These are phyloP conservation scores for Lagerstroemia fauriei DNA, from an alignment of 441 rosid genomes.

Conservation along the genomic window DNA sequence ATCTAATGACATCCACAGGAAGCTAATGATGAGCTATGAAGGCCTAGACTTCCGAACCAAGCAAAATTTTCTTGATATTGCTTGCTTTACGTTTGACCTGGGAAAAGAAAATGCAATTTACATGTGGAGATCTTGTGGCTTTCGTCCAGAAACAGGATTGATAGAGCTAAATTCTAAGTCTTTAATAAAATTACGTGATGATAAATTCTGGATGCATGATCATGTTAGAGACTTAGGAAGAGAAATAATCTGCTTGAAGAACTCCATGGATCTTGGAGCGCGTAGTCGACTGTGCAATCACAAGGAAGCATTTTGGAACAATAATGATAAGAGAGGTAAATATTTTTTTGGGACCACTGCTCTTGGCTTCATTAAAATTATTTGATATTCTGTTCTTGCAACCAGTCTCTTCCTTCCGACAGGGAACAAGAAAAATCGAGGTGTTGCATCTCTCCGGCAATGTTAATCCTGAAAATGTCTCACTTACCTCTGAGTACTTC, in stretches of 20 bases:
- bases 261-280: not conserved
- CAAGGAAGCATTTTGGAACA: not conserved
- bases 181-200: not conserved
- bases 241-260: not conserved
- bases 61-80: conserved; percentile 18
- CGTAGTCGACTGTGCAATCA: not conserved
- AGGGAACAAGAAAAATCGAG: not conserved
- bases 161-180: not conserved
- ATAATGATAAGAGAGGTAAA: not conserved
- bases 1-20: not conserved
- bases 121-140: conserved; percentile 7
- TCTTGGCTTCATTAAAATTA: too few relatives aligned
- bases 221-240: not conserved
- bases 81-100: not conserved
- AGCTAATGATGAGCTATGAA: not conserved
- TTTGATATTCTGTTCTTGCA: too few relatives aligned
- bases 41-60: not conserved
- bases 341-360: too few relatives aligned
- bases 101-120: not conserved
- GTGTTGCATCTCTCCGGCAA: not conserved
- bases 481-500: not conserved
- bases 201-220: conserved; percentile 11
- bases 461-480: accelerated
- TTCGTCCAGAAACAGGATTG: not conserved
- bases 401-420: too few relatives aligned